A percentile compares a stretch with the other conserved stretches of the same genome.
Conservation (phyloP, 768 basidiomycete genomes). For the Suillus hirtellus region DNA sequence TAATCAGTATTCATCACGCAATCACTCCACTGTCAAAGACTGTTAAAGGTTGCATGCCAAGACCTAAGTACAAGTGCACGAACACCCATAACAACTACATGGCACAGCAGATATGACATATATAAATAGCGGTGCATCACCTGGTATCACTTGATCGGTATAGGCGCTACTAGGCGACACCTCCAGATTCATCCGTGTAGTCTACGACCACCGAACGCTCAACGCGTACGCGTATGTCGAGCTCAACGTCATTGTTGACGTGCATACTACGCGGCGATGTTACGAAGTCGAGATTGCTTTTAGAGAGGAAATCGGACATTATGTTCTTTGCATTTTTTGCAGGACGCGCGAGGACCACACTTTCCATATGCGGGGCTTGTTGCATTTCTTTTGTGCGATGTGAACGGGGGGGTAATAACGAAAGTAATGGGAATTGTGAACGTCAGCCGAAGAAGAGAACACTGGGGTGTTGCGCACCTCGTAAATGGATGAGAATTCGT, state of each 20-base stretch:
- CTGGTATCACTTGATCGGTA: not conserved
- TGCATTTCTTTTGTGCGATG: slow-evolving; percentile 23
- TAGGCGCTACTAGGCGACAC: not conserved
- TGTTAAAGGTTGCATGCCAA: not conserved
- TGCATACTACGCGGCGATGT: slow-evolving; percentile 2
- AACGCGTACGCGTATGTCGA: slow-evolving; percentile 33
- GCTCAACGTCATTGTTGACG: slow-evolving; percentile 20
- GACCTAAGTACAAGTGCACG: not conserved
- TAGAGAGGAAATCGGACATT: slow-evolving; percentile 24
- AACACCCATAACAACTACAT: not conserved
- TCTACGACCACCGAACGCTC: slow-evolving; percentile 32
- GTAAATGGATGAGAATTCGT: slow-evolving; percentile 56
- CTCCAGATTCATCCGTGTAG: slow-evolving; percentile 11
- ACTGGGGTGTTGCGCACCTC: slow-evolving; percentile 36
- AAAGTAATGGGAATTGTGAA: not conserved
- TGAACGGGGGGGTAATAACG: not conserved
- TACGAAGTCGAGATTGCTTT: slow-evolving; percentile 26
- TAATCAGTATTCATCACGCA: not conserved
- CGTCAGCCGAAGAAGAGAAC: not conserved
- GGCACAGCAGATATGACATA: not conserved
- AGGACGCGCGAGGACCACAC: slow-evolving; percentile 25
- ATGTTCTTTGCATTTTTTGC: slow-evolving; percentile 19
- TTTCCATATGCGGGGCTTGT: slow-evolving; percentile 26
- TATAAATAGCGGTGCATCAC: not conserved
- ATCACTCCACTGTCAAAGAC: not conserved